Conservation (phyloP, 2,329 filamentous ascomycete species). For the Gyromitra esculenta region DNA sequence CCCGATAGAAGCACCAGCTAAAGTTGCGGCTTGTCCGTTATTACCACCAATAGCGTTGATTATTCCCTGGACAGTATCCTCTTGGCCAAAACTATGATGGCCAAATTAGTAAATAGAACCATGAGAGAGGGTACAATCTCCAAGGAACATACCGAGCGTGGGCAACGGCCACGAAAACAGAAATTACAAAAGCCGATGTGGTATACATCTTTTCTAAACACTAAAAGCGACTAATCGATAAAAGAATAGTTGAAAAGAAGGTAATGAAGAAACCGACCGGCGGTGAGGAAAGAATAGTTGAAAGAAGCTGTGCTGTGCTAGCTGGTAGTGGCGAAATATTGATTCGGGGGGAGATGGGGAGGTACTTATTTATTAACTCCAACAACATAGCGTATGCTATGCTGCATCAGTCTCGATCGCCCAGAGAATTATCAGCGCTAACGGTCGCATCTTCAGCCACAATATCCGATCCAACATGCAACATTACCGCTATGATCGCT, state of each 20-base stretch:
- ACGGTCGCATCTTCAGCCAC: constrained; percentile 13
- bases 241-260: constrained; percentile 12
- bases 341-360: background rate
- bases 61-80: constrained; percentile 64
- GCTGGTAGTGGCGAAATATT: background rate
- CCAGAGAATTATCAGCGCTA: constrained; percentile 14
- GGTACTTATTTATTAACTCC: constrained; percentile 39
- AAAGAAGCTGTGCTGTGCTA: background rate
- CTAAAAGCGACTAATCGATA: background rate
- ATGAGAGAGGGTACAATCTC: background rate
- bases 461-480: background rate
- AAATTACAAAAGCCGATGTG: constrained; percentile 1
- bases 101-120: background rate
- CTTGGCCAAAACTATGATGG: constrained; percentile 69
- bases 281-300: constrained; percentile 19
- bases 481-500: background rate
- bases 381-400: background rate
- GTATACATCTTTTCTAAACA: constrained; percentile 29
- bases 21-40: constrained; percentile 70
- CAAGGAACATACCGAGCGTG: constrained; percentile 22
- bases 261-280: constrained; percentile 37
- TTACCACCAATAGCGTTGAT: constrained; percentile 69
- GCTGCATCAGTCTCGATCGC: background rate
- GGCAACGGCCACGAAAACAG: background rate
- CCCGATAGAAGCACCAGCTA: constrained; percentile 70